Base-by-base conservation (phyloP, 2,329 filamentous ascomycete species). In the Zalaria obscura region DNA sequence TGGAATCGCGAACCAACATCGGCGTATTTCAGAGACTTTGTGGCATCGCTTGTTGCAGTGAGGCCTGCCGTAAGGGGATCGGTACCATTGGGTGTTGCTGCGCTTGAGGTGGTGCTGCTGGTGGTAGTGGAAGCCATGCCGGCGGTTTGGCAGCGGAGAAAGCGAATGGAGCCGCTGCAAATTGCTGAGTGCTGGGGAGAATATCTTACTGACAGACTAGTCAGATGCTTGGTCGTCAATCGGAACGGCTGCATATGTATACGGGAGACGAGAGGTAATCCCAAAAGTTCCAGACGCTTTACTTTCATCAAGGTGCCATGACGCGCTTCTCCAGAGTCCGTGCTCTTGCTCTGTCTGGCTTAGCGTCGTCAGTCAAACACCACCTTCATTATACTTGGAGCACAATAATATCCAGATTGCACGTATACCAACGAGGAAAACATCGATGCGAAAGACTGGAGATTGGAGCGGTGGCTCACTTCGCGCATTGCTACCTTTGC, bases 1-100 rank as follows among this genome's bases (percentile, higher is more conserved):
- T 40, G 39, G 31, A 43, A 43, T 39, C 35, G 57, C 51, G 48
- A 44, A 64, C 64, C 53, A 51, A 67, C 64, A 61, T 67, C 64
- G 42, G 63, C 58, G 45, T 65, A 67, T 45, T 49, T 44, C 27
- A 44, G 10, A 18, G 44, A 40, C 9, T 35, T 18, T 9, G 35
- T 27, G 9, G 25, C 18, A 11, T 41, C 39, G 36, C 47, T 43
- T 6, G 47, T 35, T 4, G 50, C 48, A 33, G 42, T 47, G 11
- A 54, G 40, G 27, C 50, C 51, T 37, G 48, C 46, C n/a, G 49
- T 45, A 6, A 54, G 38, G 4, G 51, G 52, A 38, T 55, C 50
- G 36, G 27, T 38, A 7, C n/a, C 25, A 25, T 33, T n/a, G 36
- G 42, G n/a, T 11, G 39, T 36, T 7, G 40, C 26, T 8, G 27